Evolutionary conservation across 495 filamentous ascomycete genomes (phyloP), one percentile per base, ranked within the genome.

Genomic region (Penicillium taxi): DNA sequence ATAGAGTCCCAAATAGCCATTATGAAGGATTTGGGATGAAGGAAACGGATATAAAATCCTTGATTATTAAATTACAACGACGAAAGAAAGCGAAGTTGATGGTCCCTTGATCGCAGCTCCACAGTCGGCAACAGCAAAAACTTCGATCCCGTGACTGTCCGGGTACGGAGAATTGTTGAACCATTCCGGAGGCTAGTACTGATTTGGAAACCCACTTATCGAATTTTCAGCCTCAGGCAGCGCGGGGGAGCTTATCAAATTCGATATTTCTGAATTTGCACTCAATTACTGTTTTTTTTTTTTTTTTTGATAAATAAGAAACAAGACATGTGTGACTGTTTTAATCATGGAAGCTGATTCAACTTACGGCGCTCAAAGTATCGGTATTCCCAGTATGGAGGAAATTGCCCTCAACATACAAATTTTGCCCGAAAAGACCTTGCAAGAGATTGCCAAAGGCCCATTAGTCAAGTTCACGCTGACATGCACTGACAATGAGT

Each of bases 1-100:
- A 96, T 67, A 27, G 81, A 78, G 57, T 93, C 86, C 89, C 88
- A 96, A 58, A 91, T 75, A 17, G 80, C 74, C 84, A 86, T 86
- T 41, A 39, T 68, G 56, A 48, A 50, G 18, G 35, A n/a, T n/a
- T n/a, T n/a, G 26, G 22, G 22, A 35, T 21, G 28, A 32, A 21
- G 29, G 5, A 23, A 24, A 20, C 15, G 35, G 38, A 48, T 48
- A 42, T 49, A n/a, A n/a, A n/a, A n/a, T n/a, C n/a, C n/a, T n/a
- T n/a, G 51, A 50, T 44, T 52, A 55, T 36, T 46, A 44, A 40
- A 44, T 41, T 53, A 59, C 39, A 39, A 35, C 35, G 37, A 45
- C 41, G 26, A 47, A 51, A 32, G 37, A 32, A 38, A 52, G 35
- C 44, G 45, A 41, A 31, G 44, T 52, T 37, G 47, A 45, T 43